Conservation (phyloP, 805 yeast species). For the Candida pseudofarinosa region DNA sequence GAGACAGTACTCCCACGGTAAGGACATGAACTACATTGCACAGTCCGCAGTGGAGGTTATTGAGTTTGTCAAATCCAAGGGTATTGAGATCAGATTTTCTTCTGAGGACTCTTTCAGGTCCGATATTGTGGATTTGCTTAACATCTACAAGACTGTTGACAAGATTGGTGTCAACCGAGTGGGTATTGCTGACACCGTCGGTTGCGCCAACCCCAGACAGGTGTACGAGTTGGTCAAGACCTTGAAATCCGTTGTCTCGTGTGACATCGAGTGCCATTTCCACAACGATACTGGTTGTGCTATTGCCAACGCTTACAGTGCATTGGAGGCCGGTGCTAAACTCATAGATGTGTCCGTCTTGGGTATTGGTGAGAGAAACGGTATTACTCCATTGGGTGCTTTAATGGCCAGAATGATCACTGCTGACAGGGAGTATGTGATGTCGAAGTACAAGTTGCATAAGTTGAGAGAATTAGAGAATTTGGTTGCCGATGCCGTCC, state of each 20-base stretch:
- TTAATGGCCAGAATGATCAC: constrained; percentile 63
- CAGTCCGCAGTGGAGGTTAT: constrained; percentile 55
- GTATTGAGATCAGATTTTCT: constrained; percentile 54
- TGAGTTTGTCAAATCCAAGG: constrained; percentile 57
- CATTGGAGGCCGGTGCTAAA: constrained; percentile 60
- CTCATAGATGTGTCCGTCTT: constrained; percentile 55
- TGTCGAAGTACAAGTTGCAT: constrained; percentile 52
- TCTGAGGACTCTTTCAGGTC: constrained; percentile 61
- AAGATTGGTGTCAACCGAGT: constrained; percentile 60
- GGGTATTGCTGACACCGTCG: constrained; percentile 63
- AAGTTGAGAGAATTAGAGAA: constrained; percentile 56
- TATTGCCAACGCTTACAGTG: constrained; percentile 59
- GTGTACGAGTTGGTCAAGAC: constrained; percentile 58
- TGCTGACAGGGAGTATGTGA: constrained; percentile 55
- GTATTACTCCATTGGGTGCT: constrained; percentile 59
- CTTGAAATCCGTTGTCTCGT: constrained; percentile 50
- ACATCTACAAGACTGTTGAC: constrained; percentile 57
- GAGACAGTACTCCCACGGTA: constrained; percentile 56
- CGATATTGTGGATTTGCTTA: constrained; percentile 55
- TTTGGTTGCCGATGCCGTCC: constrained; percentile 56
- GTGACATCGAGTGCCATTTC: constrained; percentile 61
- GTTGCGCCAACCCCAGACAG: constrained; percentile 63
- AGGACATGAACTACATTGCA: constrained; percentile 57
- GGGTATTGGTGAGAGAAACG: constrained; percentile 64
- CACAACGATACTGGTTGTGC: constrained; percentile 65